These are phyloP conservation scores for Aspergillus ustus DNA, from an alignment of 2,329 filamentous ascomycete species.

Conservation along the genomic window DNA sequence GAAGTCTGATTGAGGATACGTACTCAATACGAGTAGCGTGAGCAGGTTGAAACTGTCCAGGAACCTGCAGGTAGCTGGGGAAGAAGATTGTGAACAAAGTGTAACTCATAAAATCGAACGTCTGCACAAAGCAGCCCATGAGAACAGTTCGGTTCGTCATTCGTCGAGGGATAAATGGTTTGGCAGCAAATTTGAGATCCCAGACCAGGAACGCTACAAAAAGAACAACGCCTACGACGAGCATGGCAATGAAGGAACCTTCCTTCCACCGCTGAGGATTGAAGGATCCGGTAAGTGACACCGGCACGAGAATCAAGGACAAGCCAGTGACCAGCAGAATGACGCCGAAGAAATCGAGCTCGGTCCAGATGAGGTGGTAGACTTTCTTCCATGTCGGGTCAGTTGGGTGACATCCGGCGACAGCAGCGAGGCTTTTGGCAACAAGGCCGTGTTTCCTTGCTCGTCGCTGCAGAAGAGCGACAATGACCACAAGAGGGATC, in stretches of 20 bases:
- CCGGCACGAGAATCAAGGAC: constrained; percentile 40
- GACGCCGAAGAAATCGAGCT: constrained; percentile 41
- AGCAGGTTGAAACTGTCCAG: constrained; percentile 41
- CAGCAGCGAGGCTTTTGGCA: constrained; percentile 7
- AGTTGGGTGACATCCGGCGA: not conserved
- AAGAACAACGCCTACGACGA: constrained; percentile 36
- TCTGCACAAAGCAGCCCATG: constrained; percentile 42
- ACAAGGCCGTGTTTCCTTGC: constrained; percentile 13
- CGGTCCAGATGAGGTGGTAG: constrained; percentile 21
- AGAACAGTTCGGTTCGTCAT: constrained; percentile 47
- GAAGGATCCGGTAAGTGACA: constrained; percentile 43
- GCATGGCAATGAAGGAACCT: constrained; percentile 42
- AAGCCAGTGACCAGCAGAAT: constrained; percentile 39
- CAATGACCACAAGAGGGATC: constrained; percentile 36
- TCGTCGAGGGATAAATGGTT: constrained; percentile 45
- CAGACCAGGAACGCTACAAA: constrained; percentile 37
- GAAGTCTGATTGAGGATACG: not conserved
- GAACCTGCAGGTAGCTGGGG: constrained; percentile 47
- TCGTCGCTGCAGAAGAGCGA: constrained; percentile 38
- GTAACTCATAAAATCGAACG: constrained; percentile 42
- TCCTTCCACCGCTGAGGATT: constrained; percentile 32
- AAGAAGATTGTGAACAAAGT: constrained; percentile 47
- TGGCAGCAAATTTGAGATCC: constrained; percentile 43
- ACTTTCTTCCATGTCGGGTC: constrained; percentile 28
- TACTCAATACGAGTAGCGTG: constrained; percentile 37